Conservation (phyloP, 2,329 filamentous ascomycete genomes). For the Botrytis fabae region DNA sequence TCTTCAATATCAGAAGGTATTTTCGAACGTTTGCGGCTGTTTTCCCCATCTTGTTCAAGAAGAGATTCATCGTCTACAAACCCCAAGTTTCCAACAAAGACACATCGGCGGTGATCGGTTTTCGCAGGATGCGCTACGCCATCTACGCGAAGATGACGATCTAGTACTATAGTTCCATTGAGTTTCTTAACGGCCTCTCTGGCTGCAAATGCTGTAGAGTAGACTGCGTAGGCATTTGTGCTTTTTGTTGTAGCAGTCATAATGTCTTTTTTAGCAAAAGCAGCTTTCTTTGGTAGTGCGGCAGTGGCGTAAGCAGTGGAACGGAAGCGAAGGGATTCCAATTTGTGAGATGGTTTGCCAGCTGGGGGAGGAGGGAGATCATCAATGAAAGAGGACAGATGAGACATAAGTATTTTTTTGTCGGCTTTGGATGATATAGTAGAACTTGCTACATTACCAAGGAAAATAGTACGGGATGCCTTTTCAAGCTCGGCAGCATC, state of each 20-base stretch:
- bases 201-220: constrained; percentile 72
- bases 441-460: constrained; percentile 83
- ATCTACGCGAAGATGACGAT: constrained; percentile 87
- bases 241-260: constrained; percentile 91
- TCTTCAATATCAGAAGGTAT: constrained; percentile 85
- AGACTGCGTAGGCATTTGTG: constrained; percentile 93
- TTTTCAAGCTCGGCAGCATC: constrained; percentile 73
- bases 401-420: constrained; percentile 73
- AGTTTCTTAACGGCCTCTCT: constrained; percentile 73
- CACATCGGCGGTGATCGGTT: constrained; percentile 82
- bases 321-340: constrained; percentile 92
- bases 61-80: constrained; percentile 92
- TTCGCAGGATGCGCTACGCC: constrained; percentile 83
- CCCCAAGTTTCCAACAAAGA: constrained; percentile 94
- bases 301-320: constrained; percentile 81
- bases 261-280: constrained; percentile 85
- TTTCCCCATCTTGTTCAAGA: constrained; percentile 63
- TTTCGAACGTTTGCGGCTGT: constrained; percentile 71
- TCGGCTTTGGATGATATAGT: constrained; percentile 80
- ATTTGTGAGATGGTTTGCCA: constrained; percentile 60
- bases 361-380: constrained; percentile 49
- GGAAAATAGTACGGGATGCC: constrained; percentile 84
- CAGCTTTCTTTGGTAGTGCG: constrained; percentile 86
- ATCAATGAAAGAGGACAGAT: constrained; percentile 75
- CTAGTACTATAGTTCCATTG: constrained; percentile 81